Evolutionary conservation across 2,329 filamentous ascomycete genomes (phyloP).

Genomic region (Xylaria sp.): DNA sequence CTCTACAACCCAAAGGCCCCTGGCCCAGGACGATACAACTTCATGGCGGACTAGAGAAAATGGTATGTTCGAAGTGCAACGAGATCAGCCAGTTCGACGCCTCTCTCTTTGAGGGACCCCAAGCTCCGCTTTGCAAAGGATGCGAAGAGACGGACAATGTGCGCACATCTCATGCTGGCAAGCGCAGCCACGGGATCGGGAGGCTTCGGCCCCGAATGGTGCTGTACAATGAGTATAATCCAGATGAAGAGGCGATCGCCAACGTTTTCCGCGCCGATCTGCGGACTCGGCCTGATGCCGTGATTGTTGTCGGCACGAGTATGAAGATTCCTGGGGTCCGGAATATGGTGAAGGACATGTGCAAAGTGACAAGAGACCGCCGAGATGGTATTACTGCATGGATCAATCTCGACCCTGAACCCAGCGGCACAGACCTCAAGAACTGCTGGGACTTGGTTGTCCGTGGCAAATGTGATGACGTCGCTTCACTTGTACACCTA

Average conservation of each 20-base stretch:
- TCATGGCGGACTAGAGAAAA: slow-evolving; percentile 92
- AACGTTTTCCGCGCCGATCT: slow-evolving; percentile 89
- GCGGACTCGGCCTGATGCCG: slow-evolving; percentile 84
- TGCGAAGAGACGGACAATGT: slow-evolving; percentile 81
- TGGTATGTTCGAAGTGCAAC: slow-evolving; percentile 95
- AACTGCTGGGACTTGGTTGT: slow-evolving; percentile 95
- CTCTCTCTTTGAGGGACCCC: slow-evolving; percentile 83
- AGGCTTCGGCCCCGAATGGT: slow-evolving; percentile 92
- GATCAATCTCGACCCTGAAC: slow-evolving; percentile 91
- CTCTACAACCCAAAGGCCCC: slow-evolving; percentile 82
- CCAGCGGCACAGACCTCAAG: slow-evolving; percentile 84
- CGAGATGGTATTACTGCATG: slow-evolving; percentile 89
- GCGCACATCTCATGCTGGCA: slow-evolving; percentile 79
- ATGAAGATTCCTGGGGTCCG: slow-evolving; percentile 94
- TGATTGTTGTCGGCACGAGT: slow-evolving; percentile 95
- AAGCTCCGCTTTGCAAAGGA: slow-evolving; percentile 80
- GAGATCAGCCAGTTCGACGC: slow-evolving; percentile 80
- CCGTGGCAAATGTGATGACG: slow-evolving; percentile 85
- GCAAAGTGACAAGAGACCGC: slow-evolving; percentile 82
- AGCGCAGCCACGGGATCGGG: slow-evolving; percentile 93
- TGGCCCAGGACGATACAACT: slow-evolving; percentile 96
- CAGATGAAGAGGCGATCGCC: slow-evolving; percentile 95
- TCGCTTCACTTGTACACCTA: slow-evolving; percentile 77
- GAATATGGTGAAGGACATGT: slow-evolving; percentile 90
- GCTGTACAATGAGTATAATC: slow-evolving; percentile 96